Percentiles rank a stretch among this genome's conserved stretches.
These are phyloP conservation scores for Penicillium sclerotiorum DNA, from an alignment of 2,329 filamentous ascomycete species.

Conservation along the genomic window DNA sequence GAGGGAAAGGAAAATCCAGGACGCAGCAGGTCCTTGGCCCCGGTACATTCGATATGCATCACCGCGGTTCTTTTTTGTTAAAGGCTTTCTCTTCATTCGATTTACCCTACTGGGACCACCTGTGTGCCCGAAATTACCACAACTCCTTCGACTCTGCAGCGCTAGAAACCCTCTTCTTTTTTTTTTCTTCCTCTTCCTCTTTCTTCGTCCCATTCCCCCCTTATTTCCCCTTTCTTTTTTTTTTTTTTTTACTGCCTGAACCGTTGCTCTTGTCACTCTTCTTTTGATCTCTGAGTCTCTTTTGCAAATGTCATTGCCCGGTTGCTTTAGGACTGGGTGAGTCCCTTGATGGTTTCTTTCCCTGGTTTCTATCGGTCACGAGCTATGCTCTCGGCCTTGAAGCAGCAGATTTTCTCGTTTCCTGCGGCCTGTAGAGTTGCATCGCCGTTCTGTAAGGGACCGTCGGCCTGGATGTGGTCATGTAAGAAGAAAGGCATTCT, in stretches of 20 bases:
- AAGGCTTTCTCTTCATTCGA: conserved; percentile 6
- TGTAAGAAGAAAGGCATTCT: conserved; percentile 12
- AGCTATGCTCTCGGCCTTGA: conserved; percentile 23
- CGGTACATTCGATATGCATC: conserved; percentile 32
- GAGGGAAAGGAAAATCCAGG: conserved; percentile 24
- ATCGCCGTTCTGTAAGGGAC: conserved; percentile 5
- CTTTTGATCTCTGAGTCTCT: conserved; percentile 19
- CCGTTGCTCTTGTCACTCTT: too few relatives aligned
- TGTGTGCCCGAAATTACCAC: conserved; percentile 14
- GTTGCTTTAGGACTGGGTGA: conserved; percentile 21
- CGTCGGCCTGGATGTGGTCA: conserved; percentile 4
- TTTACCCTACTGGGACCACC: background rate
- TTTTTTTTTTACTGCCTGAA: conserved; percentile 26
- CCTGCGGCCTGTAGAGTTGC: conserved; percentile 10
- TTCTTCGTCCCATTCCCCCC: conserved; percentile 6
- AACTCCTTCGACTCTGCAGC: conserved; percentile 34
- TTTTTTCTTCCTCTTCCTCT: conserved; percentile 21
- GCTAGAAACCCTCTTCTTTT: conserved; percentile 37
- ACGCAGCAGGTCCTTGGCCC: conserved; percentile 28
- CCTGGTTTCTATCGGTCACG: conserved; percentile 12
- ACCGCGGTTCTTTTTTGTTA: conserved; percentile 25
- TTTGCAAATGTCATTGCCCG: conserved; percentile 28
- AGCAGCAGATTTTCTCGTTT: conserved; percentile 14
- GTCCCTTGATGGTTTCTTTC: conserved; percentile 14
- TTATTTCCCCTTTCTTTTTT: background rate